These are phyloP conservation scores for Leccinum incarnatum DNA, from an alignment of 768 basidiomycete species.

Conservation along the genomic window DNA sequence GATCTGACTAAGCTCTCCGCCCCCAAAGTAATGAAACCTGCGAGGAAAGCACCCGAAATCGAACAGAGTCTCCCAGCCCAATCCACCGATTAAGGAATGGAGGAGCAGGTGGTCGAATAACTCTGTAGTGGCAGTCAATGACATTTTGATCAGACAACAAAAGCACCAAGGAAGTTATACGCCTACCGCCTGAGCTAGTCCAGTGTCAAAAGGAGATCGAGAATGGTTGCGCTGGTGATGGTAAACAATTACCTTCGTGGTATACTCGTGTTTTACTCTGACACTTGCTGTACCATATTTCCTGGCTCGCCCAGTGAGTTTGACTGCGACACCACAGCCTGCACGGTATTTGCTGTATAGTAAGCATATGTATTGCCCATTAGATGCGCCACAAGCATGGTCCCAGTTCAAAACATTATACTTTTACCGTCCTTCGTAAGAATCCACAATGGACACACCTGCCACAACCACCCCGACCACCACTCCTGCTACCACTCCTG, in stretches of 20 bases:
- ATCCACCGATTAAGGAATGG: no score
- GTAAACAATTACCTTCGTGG: not conserved
- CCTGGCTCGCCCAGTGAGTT: not conserved
- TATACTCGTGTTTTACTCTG: not conserved
- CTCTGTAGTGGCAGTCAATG: no score
- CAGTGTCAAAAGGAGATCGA: slow-evolving; percentile 4
- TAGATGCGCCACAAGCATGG: not conserved
- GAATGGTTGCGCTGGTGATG: not conserved
- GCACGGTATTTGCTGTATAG: not conserved
- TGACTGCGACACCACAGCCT: not conserved
- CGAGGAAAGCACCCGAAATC: no score
- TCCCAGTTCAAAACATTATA: not conserved
- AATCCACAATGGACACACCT: not conserved
- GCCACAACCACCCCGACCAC: no score
- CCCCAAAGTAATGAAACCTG: no score
- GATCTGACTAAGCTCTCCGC: no score
- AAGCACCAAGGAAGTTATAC: not conserved
- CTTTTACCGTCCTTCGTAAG: not conserved
- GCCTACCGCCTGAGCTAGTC: not conserved
- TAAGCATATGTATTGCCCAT: not conserved
- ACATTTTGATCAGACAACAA: slow-evolving; percentile 39
- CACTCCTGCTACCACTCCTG: not conserved
- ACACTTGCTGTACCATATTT: not conserved
- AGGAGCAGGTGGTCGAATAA: no score
- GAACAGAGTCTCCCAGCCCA: no score